Evolutionary conservation across 495 filamentous ascomycete genomes (phyloP).

Genomic region (Neurospora sp.): DNA sequence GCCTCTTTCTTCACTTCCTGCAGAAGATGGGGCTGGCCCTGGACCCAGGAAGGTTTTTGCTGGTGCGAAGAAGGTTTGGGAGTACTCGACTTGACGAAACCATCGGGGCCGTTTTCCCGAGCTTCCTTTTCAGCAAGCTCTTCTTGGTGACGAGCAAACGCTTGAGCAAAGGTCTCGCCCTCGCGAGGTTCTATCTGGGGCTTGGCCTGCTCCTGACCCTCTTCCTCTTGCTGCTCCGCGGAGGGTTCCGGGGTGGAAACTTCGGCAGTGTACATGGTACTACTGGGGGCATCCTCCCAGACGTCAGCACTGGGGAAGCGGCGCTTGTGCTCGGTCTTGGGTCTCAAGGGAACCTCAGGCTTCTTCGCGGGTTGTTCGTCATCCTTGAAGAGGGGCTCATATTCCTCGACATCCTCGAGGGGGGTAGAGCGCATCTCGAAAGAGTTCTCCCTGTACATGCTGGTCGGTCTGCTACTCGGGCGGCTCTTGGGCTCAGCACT

Average conservation of each 20-base stretch:
- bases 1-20: slow-evolving; percentile 27
- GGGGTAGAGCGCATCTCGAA: slow-evolving; percentile 52
- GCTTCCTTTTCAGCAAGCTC: slow-evolving; percentile 43
- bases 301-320: slow-evolving; percentile 90
- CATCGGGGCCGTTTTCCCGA: slow-evolving; percentile 23
- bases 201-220: slow-evolving; percentile 24
- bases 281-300: slow-evolving; percentile 94
- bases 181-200: slow-evolving; percentile 20
- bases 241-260: slow-evolving; percentile 69
- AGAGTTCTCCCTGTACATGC: slow-evolving; percentile 34
- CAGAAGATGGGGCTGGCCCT: slow-evolving; percentile 32
- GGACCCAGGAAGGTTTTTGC: slow-evolving; percentile 36
- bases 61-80: slow-evolving; percentile 28
- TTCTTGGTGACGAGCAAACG: slow-evolving; percentile 45
- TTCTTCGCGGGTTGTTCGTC: slow-evolving; percentile 48
- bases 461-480: slow-evolving; percentile 62
- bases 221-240: slow-evolving; percentile 45
- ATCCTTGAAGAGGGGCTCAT: slow-evolving; percentile 90
- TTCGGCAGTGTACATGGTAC: slow-evolving; percentile 70
- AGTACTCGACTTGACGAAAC: slow-evolving; percentile 25
- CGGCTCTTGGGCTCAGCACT: slow-evolving; percentile 52
- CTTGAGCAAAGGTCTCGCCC: slow-evolving; percentile 40
- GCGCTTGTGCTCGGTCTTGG: slow-evolving; percentile 53
- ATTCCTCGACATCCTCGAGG: slow-evolving; percentile 84
- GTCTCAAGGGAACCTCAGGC: slow-evolving; percentile 32